Evolutionary conservation across 2,329 filamentous ascomycete species (phyloP), one percentile per base, ranked within the genome.

Genomic region (Tricladium varicosporioides): DNA sequence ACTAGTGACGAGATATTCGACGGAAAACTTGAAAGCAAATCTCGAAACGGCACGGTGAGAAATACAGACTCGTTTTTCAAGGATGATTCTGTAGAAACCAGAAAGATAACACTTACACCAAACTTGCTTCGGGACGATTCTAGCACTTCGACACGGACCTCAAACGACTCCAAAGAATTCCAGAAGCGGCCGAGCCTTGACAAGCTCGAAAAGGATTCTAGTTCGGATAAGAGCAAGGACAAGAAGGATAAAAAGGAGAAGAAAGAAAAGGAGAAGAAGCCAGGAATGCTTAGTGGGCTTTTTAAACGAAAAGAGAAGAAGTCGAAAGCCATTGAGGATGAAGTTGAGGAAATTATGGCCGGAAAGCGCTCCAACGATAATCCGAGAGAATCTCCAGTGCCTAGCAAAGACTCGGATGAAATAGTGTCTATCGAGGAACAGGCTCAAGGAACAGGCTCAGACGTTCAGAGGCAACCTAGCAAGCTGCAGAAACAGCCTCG

Each of bases 31-130:
- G 76, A 78, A 56, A 77, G 82, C 70, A 84, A 87, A 69, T 92
- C 91, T 36, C 85, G 88, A 62, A 95, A 96, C 65, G 92, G 92
- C 44, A 93, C 89, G 18, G 82, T 96, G 46, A 84, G 93, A 62
- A 95, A 95, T 70, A 93, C 91, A 4, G 93, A 97, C 73, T 96
- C 93, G 1, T 97, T 97, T 78, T 97, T 97, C 79, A 96, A 92
- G 73, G 94, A 97, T 69, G 93, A 99, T 69, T 91, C 85, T 32
- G 88, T 91, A 40, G 94, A 97, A 73, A 97, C 94, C 2, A 92
- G 95, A 73, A 97, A 97, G 76, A 97, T 99, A 64, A 96, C 92
- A 0, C 82, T 99, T 46, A 99, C 94, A 2, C 94, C 94, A 1
- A 96, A 96, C 65, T 76, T 99, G 53, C 77, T 97, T 43, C 86